phyloP scores from a whole-genome alignment of 768 basidiomycete genomes.

The Kwoniella dejecticola region DNA sequence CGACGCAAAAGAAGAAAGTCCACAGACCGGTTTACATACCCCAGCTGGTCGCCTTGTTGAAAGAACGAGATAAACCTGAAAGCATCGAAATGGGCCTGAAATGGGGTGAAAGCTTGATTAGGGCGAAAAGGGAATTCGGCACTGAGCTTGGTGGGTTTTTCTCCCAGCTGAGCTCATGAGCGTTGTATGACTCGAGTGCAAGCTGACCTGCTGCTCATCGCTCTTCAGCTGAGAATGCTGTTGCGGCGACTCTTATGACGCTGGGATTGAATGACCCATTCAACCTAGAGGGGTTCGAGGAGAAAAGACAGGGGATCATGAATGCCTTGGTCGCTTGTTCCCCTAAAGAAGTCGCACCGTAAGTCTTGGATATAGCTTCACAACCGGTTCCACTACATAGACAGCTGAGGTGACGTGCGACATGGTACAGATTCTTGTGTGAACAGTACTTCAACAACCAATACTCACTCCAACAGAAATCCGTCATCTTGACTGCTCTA shows the following conservation, averaged over 20 bases:
- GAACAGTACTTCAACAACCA: slow-evolving; percentile 94
- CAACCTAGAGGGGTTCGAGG: slow-evolving; percentile 76
- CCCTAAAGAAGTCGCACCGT: slow-evolving; percentile 80
- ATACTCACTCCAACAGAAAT: slow-evolving; percentile 84
- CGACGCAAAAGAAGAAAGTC: slow-evolving; percentile 63
- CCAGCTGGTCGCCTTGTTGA: slow-evolving; percentile 78
- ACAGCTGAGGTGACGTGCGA: background rate
- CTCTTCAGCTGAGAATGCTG: slow-evolving; percentile 79
- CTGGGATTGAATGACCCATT: slow-evolving; percentile 78
- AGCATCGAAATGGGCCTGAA: slow-evolving; percentile 77
- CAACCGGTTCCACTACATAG: background rate
- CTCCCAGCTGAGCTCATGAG: background rate
- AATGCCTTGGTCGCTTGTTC: slow-evolving; percentile 78
- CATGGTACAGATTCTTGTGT: slow-evolving; percentile 66
- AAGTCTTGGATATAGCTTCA: slow-evolving; percentile 50
- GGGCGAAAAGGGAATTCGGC: slow-evolving; percentile 81
- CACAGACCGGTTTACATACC: slow-evolving; percentile 84
- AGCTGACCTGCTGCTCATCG: slow-evolving; percentile 15
- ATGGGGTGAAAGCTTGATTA: slow-evolving; percentile 77
- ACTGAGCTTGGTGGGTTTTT: slow-evolving; percentile 74
- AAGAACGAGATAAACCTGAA: slow-evolving; percentile 67
- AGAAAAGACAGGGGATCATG: slow-evolving; percentile 72
- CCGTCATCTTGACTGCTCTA: slow-evolving; percentile 79
- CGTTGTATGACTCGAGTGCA: too few relatives aligned
- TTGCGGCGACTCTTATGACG: slow-evolving; percentile 73